phyloP scores from a whole-genome alignment of 352 stramenopile genomes.

The Phytopythium aichiense region DNA sequence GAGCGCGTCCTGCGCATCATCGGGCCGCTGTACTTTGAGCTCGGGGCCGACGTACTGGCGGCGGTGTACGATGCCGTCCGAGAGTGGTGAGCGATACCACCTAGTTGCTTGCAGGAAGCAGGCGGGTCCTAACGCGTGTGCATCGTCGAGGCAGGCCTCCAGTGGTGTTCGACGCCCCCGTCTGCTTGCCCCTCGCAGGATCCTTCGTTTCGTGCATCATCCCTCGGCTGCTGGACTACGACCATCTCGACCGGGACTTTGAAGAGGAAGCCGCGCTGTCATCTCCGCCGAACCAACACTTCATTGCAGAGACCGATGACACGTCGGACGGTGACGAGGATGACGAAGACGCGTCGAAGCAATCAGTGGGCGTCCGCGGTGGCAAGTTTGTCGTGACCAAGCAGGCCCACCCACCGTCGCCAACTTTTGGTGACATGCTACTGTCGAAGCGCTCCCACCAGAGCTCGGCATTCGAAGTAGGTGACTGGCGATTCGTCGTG shows the following conservation, averaged over 20 bases:
- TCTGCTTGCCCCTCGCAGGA: conserved; percentile 64
- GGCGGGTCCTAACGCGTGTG: not conserved
- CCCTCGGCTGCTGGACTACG: conserved; percentile 57
- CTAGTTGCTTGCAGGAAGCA: conserved; percentile 2
- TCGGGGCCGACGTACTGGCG: conserved; percentile 55
- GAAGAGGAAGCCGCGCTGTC: conserved; percentile 27
- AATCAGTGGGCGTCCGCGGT: conserved; percentile 30
- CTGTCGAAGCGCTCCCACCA: conserved; percentile 47
- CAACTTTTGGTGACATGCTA: conserved; percentile 69
- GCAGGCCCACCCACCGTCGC: conserved; percentile 33
- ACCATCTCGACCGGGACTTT: conserved; percentile 31
- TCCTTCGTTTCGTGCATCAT: conserved; percentile 75
- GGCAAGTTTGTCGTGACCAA: conserved; percentile 43
- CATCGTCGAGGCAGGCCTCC: conserved; percentile 37
- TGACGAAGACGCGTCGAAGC: conserved; percentile 18
- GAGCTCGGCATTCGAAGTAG: conserved; percentile 63
- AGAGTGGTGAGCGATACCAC: conserved; percentile 36
- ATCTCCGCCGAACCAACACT: conserved; percentile 36
- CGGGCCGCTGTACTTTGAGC: conserved; percentile 78
- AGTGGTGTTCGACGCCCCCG: conserved; percentile 35
- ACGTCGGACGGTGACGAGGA: conserved; percentile 24
- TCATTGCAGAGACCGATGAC: conserved; percentile 41
- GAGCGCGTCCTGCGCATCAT: conserved; percentile 65
- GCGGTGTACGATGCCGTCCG: conserved; percentile 72
- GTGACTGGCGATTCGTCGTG: not conserved